A percentile compares a stretch with the other conserved stretches of the same genome.
Conservation (phyloP, 345 rosid species). For the sweet orange (Citrus sinensis) region DVS_A1.0 CM039162.1:26322001-26322500, state of each 20-base stretch:
- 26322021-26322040: background rate
- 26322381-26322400: background rate
- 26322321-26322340: background rate
- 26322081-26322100: background rate
- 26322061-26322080: conserved; percentile 18
- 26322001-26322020: conserved; percentile 8
- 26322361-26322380: background rate
- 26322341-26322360: background rate
- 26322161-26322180: background rate
- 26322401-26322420: background rate
- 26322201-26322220: background rate
- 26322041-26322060: background rate
- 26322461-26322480: too few relatives aligned
- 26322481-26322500: too few relatives aligned
- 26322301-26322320: background rate
- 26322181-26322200: background rate
- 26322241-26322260: background rate
- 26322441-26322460: too few relatives aligned
- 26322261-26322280: background rate
- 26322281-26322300: background rate
- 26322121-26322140: conserved; percentile 37
- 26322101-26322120: conserved; percentile 23
- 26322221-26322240: background rate
- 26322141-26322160: conserved; percentile 28
- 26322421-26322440: too few relatives aligned